Base-by-base conservation (phyloP, 2,329 filamentous ascomycete species). In the Cordyceps militaris region DNA sequence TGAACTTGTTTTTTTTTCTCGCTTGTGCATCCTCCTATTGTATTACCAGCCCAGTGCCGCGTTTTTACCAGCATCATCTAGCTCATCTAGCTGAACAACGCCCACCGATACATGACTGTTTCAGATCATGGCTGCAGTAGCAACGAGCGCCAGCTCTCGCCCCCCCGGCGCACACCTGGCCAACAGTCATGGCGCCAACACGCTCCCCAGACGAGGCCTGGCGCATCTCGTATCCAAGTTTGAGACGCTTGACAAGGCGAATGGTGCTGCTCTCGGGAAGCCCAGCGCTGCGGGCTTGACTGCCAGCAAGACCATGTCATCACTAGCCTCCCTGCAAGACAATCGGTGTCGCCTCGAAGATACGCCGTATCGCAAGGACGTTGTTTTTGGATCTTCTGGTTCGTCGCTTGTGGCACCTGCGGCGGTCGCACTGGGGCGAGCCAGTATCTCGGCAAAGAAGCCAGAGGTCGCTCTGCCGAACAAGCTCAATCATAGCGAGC, bases 211-310 rank as follows among this genome's bases (percentile, higher is more conserved):
- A 4, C 60, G 61, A 13, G 63, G 56, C 11, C 59, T 73, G 24
- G 66, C 70, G 36, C 65, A 69, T 28, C 66, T 73, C 16, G 65
- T 73, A 0, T 70, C 68, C n/a, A 71, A 68, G 43, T 73, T 71
- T 38, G 71, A 73, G 60, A 60, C 61, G n/a, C 61, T 70, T 3
- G 68, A 70, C 49, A 62, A 62, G 57, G 51, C 21, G 10, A 59
- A 19, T 59, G 55, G 19, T 30, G 51, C n/a, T 54, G 52, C 32
- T 30, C 40, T 30, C 34, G 30, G 28, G 21, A 11, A 38, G 43
- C 36, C 14, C 14, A 30, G 42, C 38, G 28, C 34, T 28, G 14
- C 36, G 34, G 40, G 32, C 23, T 51, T 58, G 30, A 26, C 49
- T 14, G 24, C 32, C 34, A 58, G 43, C 49, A 30, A 53, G 24